Percentiles rank a stretch among this genome's conserved stretches.
phyloP scores from a whole-genome alignment of 768 basidiomycete genomes.

The Dentipellis sp. region DNA sequence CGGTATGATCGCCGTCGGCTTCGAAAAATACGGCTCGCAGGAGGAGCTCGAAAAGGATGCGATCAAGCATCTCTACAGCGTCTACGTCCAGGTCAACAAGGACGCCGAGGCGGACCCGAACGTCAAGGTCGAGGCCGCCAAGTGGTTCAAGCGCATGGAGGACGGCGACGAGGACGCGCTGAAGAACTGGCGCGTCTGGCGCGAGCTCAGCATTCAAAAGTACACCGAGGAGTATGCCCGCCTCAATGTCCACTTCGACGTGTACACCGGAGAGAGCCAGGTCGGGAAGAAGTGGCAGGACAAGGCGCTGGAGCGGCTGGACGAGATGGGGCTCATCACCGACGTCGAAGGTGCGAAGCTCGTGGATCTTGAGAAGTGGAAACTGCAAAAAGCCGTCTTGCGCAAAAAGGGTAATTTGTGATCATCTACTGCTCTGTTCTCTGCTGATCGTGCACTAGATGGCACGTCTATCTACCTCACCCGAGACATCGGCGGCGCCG shows the following conservation, averaged over 20 bases:
- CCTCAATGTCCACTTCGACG: constrained; percentile 85
- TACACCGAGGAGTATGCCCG: constrained; percentile 83
- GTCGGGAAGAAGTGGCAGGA: constrained; percentile 69
- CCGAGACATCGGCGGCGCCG: constrained; percentile 90
- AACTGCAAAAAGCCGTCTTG: constrained; percentile 85
- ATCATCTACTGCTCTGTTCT: background rate
- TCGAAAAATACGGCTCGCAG: constrained; percentile 83
- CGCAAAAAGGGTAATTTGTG: constrained; percentile 62
- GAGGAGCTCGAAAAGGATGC: constrained; percentile 79
- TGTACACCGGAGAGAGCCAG: constrained; percentile 85
- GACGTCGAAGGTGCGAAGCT: constrained; percentile 78
- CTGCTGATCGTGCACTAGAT: constrained; percentile 38
- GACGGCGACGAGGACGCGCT: constrained; percentile 83
- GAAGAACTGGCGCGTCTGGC: constrained; percentile 87
- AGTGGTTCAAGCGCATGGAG: constrained; percentile 93
- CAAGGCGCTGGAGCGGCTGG: constrained; percentile 55
- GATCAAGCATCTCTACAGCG: constrained; percentile 89
- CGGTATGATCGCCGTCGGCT: constrained; percentile 85
- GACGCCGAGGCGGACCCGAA: constrained; percentile 66
- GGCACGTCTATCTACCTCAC: constrained; percentile 92
- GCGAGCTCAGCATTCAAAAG: constrained; percentile 82
- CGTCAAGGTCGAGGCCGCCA: constrained; percentile 69
- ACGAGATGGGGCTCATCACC: constrained; percentile 65
- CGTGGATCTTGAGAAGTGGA: constrained; percentile 82
- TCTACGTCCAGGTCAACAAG: constrained; percentile 91